Evolutionary conservation across 2,329 filamentous ascomycete species (phyloP), one percentile per base, ranked within the genome.

Genomic region (Botrytis byssoidea): DNA sequence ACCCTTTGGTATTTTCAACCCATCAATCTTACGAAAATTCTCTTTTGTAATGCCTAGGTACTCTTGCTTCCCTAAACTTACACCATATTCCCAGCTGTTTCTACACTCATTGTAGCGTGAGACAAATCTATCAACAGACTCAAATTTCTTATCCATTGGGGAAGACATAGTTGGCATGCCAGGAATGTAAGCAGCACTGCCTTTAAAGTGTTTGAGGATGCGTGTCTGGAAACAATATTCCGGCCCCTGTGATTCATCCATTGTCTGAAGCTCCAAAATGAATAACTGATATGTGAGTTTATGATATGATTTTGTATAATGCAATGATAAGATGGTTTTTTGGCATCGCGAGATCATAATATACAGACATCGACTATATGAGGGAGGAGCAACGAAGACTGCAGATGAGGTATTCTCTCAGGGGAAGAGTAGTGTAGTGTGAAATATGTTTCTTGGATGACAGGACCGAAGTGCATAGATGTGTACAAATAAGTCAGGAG

Each of bases 1-100:
- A 63, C 25, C 35, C 22, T 4, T 10, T 42, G 60, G 37, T 42
- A n/a, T 25, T 14, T 1, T 2, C 35, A 63, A 42, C 7, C 0
- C 0, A 42, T 1, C 12, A 42, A 37, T 25, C 25, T n/a, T 4
- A 63, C 8, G 4, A 4, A n/a, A 0, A 29, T 63, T n/a, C 5
- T n/a, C 37, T n/a, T 25, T 10, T 42, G 35, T 40, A 25, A n/a
- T 40, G 12, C 22, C 22, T 61, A 32, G 32, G 8, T 4, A 3
- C 29, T 4, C 57, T 46, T 46, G 44, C 5, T 1, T 1, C 18
- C 44, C 44, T 20, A 7, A 46, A 46, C 1, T 2, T 46, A 46
- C 18, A 20, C 0, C 0, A 46, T 6, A 0, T 40, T 61, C 59
- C 59, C 59, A 40, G 0, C 1, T 0, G 0, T 1, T 2, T 61